A percentile compares a stretch with the other conserved stretches of the same genome.
Evolutionary conservation across 371 early-diverging fungal genomes (phyloP).

Genomic region (Mucor saturninus): DNA sequence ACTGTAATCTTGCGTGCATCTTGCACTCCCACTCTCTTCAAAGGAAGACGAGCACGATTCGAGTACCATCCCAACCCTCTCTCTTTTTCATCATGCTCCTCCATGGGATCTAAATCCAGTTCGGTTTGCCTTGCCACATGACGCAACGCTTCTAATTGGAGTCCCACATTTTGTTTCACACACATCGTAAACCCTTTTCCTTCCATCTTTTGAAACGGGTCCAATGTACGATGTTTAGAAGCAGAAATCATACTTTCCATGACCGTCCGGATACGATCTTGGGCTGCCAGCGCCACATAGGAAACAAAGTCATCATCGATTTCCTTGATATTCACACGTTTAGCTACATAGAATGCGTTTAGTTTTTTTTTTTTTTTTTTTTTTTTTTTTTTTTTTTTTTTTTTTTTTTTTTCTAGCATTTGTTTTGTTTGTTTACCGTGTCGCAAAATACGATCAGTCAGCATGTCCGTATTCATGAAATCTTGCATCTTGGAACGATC

Average conservation of each 20-base stretch:
- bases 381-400: not conserved
- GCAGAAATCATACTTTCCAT: constrained; percentile 73
- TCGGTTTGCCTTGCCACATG: constrained; percentile 70
- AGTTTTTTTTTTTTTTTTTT: not conserved
- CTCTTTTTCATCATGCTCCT: constrained; percentile 52
- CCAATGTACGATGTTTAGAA: constrained; percentile 73
- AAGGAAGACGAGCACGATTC: constrained; percentile 10
- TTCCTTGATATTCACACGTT: constrained; percentile 40
- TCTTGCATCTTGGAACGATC: constrained; percentile 64
- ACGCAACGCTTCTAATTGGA: constrained; percentile 73
- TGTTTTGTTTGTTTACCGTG: constrained; percentile 49
- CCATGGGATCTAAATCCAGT: constrained; percentile 46
- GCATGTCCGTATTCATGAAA: constrained; percentile 55
- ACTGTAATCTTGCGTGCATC: constrained; percentile 63
- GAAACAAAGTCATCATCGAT: constrained; percentile 72
- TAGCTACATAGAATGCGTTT: constrained; percentile 26
- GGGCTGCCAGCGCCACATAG: constrained; percentile 74
- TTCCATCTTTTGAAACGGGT: constrained; percentile 40
- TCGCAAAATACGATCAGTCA: constrained; percentile 47
- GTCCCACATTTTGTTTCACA: constrained; percentile 68
- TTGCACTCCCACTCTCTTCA: not conserved
- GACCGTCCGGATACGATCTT: constrained; percentile 68
- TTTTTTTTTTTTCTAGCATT: not conserved
- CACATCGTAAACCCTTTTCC: constrained; percentile 36
- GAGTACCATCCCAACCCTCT: constrained; percentile 29